phyloP scores from a whole-genome alignment of 768 basidiomycete genomes.

The Coprinellus aureogranulatus region DNA sequence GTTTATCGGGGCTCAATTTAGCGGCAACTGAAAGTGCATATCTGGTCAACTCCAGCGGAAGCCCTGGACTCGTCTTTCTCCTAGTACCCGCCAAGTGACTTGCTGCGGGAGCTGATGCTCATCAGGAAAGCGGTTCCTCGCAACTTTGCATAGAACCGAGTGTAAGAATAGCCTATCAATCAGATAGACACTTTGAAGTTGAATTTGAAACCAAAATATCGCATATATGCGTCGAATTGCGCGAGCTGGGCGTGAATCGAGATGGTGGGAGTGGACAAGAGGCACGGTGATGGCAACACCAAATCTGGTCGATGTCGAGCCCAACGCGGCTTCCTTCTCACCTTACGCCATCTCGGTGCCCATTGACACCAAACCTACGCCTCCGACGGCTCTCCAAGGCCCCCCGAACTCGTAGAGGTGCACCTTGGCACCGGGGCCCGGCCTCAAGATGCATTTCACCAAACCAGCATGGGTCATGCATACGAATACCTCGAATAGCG shows the following conservation, averaged over 20 bases:
- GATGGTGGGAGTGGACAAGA: not conserved
- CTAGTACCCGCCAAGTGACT: too few relatives aligned
- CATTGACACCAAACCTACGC: not conserved
- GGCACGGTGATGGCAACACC: not conserved
- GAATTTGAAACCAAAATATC: not conserved
- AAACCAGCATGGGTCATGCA: constrained; percentile 88
- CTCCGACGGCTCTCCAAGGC: not conserved
- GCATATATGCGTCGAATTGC: not conserved
- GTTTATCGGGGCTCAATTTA: too few relatives aligned
- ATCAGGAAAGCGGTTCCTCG: too few relatives aligned
- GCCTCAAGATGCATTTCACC: constrained; percentile 69
- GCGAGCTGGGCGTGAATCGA: not conserved
- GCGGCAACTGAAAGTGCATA: too few relatives aligned
- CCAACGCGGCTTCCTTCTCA: not conserved
- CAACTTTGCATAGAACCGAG: too few relatives aligned
- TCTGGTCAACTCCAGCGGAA: too few relatives aligned
- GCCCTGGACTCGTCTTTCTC: too few relatives aligned
- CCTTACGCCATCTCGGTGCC: not conserved
- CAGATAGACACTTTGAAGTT: not conserved
- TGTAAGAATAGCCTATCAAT: too few relatives aligned
- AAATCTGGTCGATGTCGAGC: not conserved
- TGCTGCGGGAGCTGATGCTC: too few relatives aligned
- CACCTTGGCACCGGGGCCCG: not conserved
- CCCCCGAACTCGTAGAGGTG: not conserved
- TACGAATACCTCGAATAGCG: constrained; percentile 67